Conservation (phyloP, 164 flowering plant species). For the Buxus sempervirens region DNA sequence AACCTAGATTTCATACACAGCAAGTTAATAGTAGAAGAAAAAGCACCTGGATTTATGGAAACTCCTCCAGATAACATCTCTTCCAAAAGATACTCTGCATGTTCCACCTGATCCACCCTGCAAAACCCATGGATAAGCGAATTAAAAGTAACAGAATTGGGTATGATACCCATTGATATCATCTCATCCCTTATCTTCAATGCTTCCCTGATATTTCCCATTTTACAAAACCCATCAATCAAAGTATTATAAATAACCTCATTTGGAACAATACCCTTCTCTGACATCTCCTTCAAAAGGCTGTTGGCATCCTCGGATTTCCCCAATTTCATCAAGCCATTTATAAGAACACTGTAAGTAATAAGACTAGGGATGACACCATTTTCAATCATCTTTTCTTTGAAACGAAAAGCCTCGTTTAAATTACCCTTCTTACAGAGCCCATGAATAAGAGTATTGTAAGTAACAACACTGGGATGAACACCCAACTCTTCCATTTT, state of each 20-base stretch:
- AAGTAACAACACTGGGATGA: constrained; percentile 54
- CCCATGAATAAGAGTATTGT: constrained; percentile 68
- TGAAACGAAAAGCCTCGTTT: constrained; percentile 51
- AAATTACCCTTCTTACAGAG: constrained; percentile 47
- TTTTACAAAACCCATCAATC: constrained; percentile 60
- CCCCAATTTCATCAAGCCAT: constrained; percentile 48
- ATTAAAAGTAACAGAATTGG: constrained; percentile 51
- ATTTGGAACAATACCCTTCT: constrained; percentile 44
- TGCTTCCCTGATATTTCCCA: constrained; percentile 42
- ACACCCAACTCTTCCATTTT: constrained; percentile 53
- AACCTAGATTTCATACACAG: constrained; percentile 41
- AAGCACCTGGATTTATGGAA: constrained; percentile 33
- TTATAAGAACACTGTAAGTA: constrained; percentile 56
- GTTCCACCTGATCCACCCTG: constrained; percentile 42
- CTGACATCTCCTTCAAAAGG: constrained; percentile 52
- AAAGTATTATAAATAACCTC: constrained; percentile 55
- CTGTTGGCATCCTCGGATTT: constrained; percentile 43
- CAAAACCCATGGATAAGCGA: constrained; percentile 54
- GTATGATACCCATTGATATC: constrained; percentile 47
- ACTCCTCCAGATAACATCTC: constrained; percentile 47
- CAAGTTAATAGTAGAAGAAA: constrained; percentile 37
- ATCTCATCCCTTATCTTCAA: constrained; percentile 50
- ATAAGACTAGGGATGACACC: constrained; percentile 42
- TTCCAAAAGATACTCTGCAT: constrained; percentile 42
- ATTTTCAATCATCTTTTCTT: constrained; percentile 48